Base-by-base conservation (phyloP, 2,329 filamentous ascomycete genomes). In the Nothophoma quercina region DNA sequence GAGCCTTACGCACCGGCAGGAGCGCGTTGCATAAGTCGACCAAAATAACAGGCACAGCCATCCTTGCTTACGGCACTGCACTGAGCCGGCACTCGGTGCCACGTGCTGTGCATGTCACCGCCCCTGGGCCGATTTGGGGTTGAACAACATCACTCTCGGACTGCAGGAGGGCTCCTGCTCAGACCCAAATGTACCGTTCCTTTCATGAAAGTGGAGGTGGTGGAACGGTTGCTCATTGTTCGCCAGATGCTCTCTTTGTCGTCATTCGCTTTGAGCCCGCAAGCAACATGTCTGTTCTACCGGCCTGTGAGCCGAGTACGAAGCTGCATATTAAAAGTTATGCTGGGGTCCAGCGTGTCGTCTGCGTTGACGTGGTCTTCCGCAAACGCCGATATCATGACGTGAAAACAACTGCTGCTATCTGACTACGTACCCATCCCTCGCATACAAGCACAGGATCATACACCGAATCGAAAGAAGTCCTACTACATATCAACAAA, bases 381-480 rank as follows among this genome's bases (percentile, higher is more conserved):
- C 29, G 28, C 22, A 18, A 21, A n/a, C 28, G 21, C 33, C 13
- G 18, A 9, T 23, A 12, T 21, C 5, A 16, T 38, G 13, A 28
- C 29, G 26, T 40, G 12, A 26, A 25, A 42, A 39, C 43, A 40
- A 48, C 45, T 41, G 39, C 34, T 34, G 21, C 51, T 50, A 49
- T 45, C 40, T 50, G 23, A 29, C 40, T 50, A 55, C 34, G 29
- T 32, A 44, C 7, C 44, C 50, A 48, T 44, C 33, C 43, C 50
- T 53, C 33, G 32, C 43, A 46, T 47, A 43, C 32, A 41, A 47
- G 33, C 50, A 47, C 50, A 48, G 43, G 22, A 53, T 53, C 50
- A 40, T 53, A 48, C 39, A 53, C 35, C 18, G 28, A 53, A 48
- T 43, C 40, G 39, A 53, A 44, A 23, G 22, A 25, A 25, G 35